These are phyloP conservation scores for Mucor velutinosus DNA, from an alignment of 371 early-diverging fungal species.

Conservation along the genomic window DNA sequence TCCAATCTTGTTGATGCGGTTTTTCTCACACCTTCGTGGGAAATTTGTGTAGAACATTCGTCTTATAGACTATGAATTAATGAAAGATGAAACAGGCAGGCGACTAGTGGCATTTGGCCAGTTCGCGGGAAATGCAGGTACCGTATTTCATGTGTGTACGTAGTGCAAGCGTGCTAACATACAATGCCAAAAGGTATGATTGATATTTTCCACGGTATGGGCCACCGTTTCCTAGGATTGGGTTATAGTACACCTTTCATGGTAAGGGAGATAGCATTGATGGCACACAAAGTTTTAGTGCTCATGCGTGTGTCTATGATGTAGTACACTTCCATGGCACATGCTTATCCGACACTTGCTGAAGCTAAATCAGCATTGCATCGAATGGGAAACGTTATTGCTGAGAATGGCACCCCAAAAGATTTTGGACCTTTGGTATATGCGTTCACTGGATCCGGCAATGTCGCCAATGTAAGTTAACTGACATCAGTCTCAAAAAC, in stretches of 20 bases:
- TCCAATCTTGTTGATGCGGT: not conserved
- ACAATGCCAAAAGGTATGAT: slow-evolving; percentile 68
- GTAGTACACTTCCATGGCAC: slow-evolving; percentile 83
- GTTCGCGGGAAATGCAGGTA: slow-evolving; percentile 96
- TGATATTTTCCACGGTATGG: slow-evolving; percentile 91
- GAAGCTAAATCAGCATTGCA: slow-evolving; percentile 79
- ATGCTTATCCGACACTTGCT: slow-evolving; percentile 80
- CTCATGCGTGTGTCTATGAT: not conserved
- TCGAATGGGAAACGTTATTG: slow-evolving; percentile 78
- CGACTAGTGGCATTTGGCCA: slow-evolving; percentile 92
- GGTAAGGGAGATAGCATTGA: slow-evolving; percentile 42
- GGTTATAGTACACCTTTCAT: slow-evolving; percentile 95
- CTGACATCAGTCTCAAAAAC: not conserved
- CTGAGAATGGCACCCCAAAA: slow-evolving; percentile 84
- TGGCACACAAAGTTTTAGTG: not conserved
- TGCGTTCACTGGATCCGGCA: slow-evolving; percentile 94
- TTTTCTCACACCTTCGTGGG: slow-evolving; percentile 28
- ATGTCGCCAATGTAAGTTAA: slow-evolving; percentile 77
- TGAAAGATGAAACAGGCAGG: slow-evolving; percentile 76
- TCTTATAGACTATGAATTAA: slow-evolving; percentile 94
- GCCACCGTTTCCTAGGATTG: slow-evolving; percentile 85
- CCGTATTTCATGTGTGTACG: not conserved
- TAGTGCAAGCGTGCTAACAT: not conserved
- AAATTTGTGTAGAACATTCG: slow-evolving; percentile 71
- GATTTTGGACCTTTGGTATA: slow-evolving; percentile 90